Base-by-base conservation (phyloP, 495 filamentous ascomycete genomes). In the Physcia stellaris region DNA sequence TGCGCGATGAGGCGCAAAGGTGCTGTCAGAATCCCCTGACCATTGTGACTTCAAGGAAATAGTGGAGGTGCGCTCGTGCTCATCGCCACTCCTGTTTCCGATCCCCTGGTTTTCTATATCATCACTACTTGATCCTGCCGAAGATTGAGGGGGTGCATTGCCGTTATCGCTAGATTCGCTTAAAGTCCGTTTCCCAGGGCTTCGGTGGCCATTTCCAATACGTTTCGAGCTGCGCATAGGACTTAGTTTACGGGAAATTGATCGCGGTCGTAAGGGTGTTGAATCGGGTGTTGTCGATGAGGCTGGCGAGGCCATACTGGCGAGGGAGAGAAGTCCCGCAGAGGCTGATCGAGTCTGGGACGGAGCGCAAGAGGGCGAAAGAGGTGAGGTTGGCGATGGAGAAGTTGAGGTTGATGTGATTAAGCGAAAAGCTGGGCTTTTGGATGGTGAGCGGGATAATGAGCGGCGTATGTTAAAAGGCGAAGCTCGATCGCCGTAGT, bases 401-500 rank as follows among this genome's bases (percentile, higher is more conserved):
- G 72, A 77, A 27, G 66, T 61, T 21, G 64, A 66, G 38, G 71
- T 70, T 13, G 69, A 60, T 20, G 70, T 64, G 30, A 75, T 60
- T 19, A 87, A 56, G 24, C 70, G 71, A 48, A 86, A 83, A 45
- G 67, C 66, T 15, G 73, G 68, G 28, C 66, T 68, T 53, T 86
- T 92, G 6, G 86, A 92, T 7, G 86, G 86, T 7, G 86, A 93
- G 32, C 83, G 69, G 20, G 84, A 92, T 32, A 94, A 64, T 16
- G 86, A 92, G 46, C 85, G 79, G 29, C 85, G 71, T 29, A 94
- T 59, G 45, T 79, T 67, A 36, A 92, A 79, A 12, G 81, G 73
- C 17, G 81, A 73, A 47, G 72, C 77, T 4, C 83, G 73, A 59
- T 87, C 82, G 48, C 84, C 78, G 61, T 79, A 75, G 48, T 83